Evolutionary conservation across 345 rosid genomes (phyloP).

Genomic region (Salix exigua): DNA sequence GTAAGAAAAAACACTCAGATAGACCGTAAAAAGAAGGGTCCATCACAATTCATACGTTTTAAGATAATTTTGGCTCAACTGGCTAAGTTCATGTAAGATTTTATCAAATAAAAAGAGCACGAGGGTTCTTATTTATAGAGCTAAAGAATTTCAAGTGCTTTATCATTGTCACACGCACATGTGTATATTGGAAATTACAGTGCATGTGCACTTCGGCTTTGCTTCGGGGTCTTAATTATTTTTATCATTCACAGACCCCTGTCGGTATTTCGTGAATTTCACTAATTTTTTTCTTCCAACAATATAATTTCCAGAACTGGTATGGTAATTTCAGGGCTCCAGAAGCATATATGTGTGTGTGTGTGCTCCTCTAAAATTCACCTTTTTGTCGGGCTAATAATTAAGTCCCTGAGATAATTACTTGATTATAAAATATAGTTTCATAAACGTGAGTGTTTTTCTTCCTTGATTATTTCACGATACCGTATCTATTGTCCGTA

Average conservation of each 20-base stretch:
- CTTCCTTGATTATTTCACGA: slow-evolving; percentile 3
- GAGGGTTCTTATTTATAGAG: no score
- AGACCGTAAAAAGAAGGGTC: no score
- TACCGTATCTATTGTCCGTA: not conserved
- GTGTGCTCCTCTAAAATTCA: not conserved
- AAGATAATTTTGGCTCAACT: not conserved
- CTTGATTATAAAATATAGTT: not conserved
- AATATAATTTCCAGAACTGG: not conserved
- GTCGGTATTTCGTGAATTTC: not conserved
- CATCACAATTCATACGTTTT: not conserved
- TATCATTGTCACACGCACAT: not conserved
- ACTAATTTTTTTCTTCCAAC: not conserved
- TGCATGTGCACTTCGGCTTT: no score
- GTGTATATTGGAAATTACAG: no score
- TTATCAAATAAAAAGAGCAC: not conserved
- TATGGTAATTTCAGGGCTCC: not conserved
- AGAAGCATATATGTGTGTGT: not conserved
- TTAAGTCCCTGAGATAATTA: not conserved
- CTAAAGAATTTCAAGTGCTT: no score
- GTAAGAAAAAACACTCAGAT: no score
- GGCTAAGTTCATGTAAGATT: not conserved
- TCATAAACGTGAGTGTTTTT: slow-evolving; percentile 6
- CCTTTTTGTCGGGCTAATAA: not conserved
- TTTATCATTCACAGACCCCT: not conserved
- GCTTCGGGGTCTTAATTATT: no score